Conservation (phyloP, 1,139 yeast species). For the Geotrichum citri-aurantii region DNA sequence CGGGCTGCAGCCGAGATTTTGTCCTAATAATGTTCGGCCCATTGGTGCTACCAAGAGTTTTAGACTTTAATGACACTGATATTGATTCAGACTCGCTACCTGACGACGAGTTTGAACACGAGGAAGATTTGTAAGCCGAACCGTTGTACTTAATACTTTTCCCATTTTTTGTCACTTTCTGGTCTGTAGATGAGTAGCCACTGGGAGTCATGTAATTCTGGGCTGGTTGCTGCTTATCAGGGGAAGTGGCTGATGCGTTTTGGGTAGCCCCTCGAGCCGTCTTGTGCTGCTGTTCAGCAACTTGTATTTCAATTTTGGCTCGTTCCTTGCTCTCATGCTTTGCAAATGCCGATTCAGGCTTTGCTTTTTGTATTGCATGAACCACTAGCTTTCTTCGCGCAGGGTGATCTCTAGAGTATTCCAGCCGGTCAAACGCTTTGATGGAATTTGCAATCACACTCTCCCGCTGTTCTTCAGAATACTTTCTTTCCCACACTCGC, state of each 20-base stretch:
- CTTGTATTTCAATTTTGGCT: conserved; percentile 7
- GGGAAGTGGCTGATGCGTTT: conserved; percentile 3
- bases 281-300: too few species aligned
- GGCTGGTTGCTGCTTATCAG: neutral
- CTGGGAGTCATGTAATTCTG: neutral
- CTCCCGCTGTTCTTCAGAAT: conserved; percentile 31
- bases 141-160: neutral
- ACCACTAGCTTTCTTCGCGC: conserved; percentile 32
- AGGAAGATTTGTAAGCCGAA: neutral
- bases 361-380: conserved; percentile 27
- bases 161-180: conserved; percentile 5
- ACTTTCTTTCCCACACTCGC: conserved; percentile 38
- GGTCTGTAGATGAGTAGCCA: conserved; percentile 3
- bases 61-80: neutral
- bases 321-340: conserved; percentile 6
- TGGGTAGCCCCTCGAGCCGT: conserved; percentile 13
- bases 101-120: neutral
- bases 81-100: neutral
- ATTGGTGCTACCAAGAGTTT: too few species aligned
- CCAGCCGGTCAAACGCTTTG: conserved; percentile 33
- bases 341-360: conserved; percentile 12
- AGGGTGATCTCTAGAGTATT: conserved; percentile 30
- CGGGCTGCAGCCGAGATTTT: neutral
- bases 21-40: too few species aligned
- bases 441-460: conserved; percentile 30